Conservation (phyloP, 441 rosid species). For the Bruguiera hainesii region DNA sequence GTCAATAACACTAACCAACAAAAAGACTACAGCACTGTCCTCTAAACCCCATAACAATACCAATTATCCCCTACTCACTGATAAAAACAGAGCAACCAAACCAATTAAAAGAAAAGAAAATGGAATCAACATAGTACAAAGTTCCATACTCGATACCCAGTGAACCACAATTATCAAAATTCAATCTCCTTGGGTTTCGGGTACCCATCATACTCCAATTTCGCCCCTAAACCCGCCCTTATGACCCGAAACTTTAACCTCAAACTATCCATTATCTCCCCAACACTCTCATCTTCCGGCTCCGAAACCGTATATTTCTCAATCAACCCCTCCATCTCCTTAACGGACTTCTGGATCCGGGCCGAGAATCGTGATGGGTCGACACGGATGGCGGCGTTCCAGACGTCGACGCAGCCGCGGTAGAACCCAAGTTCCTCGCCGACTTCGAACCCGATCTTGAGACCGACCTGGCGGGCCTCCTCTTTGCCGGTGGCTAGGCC, state of each 20-base stretch:
- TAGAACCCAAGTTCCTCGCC: conserved; percentile 90
- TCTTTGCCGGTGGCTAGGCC: conserved; percentile 56
- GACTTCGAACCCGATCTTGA: conserved; percentile 65
- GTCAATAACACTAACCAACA: too few relatives aligned
- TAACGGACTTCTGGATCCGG: conserved; percentile 52
- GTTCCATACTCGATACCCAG: background rate
- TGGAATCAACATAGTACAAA: background rate
- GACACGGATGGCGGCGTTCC: conserved; percentile 54
- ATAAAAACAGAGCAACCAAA: too few relatives aligned
- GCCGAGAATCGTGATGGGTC: conserved; percentile 48
- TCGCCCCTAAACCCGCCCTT: conserved; percentile 58
- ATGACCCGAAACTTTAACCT: conserved; percentile 67
- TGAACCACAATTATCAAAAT: conserved; percentile 37
- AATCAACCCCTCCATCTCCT: conserved; percentile 56
- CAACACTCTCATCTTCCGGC: conserved; percentile 63
- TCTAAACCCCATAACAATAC: too few relatives aligned
- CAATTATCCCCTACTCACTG: too few relatives aligned
- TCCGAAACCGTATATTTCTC: conserved; percentile 55
- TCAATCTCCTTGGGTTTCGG: conserved; percentile 52
- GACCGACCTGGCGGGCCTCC: conserved; percentile 59
- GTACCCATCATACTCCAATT: conserved; percentile 60
- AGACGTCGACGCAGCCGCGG: conserved; percentile 64
- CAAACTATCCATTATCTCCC: conserved; percentile 56
- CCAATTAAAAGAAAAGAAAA: background rate
- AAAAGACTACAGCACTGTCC: too few relatives aligned